Base-by-base conservation (phyloP, 192 early-diverging fungal species). In the Podila epicladia region DNA sequence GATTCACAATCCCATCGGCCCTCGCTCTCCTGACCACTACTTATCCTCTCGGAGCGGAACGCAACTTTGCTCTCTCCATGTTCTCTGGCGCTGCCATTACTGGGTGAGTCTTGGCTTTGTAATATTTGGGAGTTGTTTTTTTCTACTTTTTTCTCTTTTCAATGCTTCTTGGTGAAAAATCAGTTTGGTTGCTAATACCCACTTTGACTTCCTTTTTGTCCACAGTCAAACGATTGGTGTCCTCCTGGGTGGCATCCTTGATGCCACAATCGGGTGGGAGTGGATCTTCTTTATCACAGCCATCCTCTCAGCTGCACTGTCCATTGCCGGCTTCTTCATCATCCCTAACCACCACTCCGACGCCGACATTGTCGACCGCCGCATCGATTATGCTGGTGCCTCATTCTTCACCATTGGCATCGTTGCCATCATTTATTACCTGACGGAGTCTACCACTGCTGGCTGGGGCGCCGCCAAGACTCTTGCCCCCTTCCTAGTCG, bases 271-370 rank as follows among this genome's bases (percentile, higher is more conserved):
- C 50, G 82, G 82, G 8, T 84, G 83, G 76, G 45, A 74, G 31
- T 84, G 83, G 83, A 84, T 84, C 58, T 84, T 84, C 41, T 84
- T 67, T 62, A 33, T 84, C 4, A 80, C 83, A 0, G 69, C 76
- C 26, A 84, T 84, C 31, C 60, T 73, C 22, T 79, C 83, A 9
- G 65, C 66, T 1, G 6, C 35, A 1, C 68, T 84, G 38, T 38
- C 70, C 20, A 19, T 80, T n/a, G 59, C 57, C 8, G 83, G 75
- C 7, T 69, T 62, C 58, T 70, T 84, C 28, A 53, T 78, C 69
- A 74, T 84, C 19, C 73, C 75, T 50, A 65, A 72, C 32, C 41
- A 19, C 22, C 58, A 73, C 1, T 60, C 73, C 19, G 50, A 72
- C 22, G 26, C 61, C 17, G 65, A 45, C 28, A 33, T 61, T 35